Base-by-base conservation (phyloP, 805 yeast species). In the Blastobotrys attinorum region DNA sequence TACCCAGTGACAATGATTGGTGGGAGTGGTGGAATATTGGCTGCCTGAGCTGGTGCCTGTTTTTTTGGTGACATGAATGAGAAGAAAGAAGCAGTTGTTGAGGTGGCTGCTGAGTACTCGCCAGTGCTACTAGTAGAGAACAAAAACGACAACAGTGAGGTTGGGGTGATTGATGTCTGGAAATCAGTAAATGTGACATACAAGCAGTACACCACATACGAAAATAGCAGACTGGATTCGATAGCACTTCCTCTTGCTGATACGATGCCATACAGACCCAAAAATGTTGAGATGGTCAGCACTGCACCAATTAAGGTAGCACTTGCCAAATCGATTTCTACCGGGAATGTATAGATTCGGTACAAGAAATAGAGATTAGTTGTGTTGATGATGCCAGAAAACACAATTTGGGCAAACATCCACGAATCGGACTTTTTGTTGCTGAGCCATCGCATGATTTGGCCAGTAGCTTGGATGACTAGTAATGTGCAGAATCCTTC, bases 401-500 rank as follows among this genome's bases (percentile, higher is more conserved):
- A 67, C 37, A 86, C 63, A 36, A 92, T 72, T 45, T 83, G 78
- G 1, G 81, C 74, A 31, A 90, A 79, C 40, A 84, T 75, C 89
- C 95, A 84, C 27, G 77, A 66, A 55, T 88, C 96, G 3, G 87
- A 77, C 50, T 75, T 77, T n/a, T 56, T 49, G 15, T 54, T 52
- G 18, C 80, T 76, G 37, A 86, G 66, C 82, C 89, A 81, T 48
- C 75, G 73, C 42, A 84, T 72, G 6, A 85, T 78, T 55, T 88
- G 88, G 6, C 97, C 96, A 34, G 85, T 73, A 11, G 95, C 85
- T 65, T 92, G 98, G 48, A 92, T 87, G n/a, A 87, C 80, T 45
- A 92, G 69, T 21, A 92, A 73, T 0, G 96, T 79, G 63, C 96
- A 94, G 54, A 92, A 81, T 1, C 98, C 98, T 65, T 92, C 98